phyloP scores from a whole-genome alignment of 1,139 yeast species.

The Scheffersomyces quercinus region DNA sequence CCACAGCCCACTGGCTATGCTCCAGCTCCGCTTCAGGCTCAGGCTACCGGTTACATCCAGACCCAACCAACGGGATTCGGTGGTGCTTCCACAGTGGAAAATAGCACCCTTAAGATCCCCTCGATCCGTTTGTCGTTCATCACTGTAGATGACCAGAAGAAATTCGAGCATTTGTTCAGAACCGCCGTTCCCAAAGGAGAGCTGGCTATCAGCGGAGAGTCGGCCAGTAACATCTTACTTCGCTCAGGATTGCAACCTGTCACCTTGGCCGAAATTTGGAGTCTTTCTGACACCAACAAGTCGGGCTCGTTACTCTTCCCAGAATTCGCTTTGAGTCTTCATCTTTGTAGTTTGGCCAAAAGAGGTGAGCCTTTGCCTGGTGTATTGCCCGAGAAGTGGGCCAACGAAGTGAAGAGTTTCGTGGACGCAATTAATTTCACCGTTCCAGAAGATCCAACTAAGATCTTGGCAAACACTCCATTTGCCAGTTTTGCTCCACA shows the following conservation, averaged over 20 bases:
- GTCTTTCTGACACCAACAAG: slow-evolving; percentile 80
- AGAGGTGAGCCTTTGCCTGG: slow-evolving; percentile 79
- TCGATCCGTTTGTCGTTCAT: slow-evolving; percentile 77
- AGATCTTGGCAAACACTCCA: slow-evolving; percentile 47
- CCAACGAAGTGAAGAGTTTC: slow-evolving; percentile 81
- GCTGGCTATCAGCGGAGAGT: slow-evolving; percentile 71
- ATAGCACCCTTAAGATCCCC: slow-evolving; percentile 54
- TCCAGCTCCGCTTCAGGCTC: slow-evolving; percentile 20
- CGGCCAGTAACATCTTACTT: slow-evolving; percentile 77
- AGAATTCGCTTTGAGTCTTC: slow-evolving; percentile 91
- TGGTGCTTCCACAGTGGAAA: slow-evolving; percentile 27
- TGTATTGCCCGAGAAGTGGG: slow-evolving; percentile 67
- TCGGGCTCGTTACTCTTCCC: slow-evolving; percentile 88
- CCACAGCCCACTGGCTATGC: neutral
- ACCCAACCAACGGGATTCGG: slow-evolving; percentile 41
- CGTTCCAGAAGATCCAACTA: slow-evolving; percentile 60
- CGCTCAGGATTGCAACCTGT: slow-evolving; percentile 78
- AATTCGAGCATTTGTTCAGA: slow-evolving; percentile 80
- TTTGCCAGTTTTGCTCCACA: slow-evolving; percentile 34
- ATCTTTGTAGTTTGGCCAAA: slow-evolving; percentile 75
- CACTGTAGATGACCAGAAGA: slow-evolving; percentile 79
- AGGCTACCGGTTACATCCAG: slow-evolving; percentile 36
- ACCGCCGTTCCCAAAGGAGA: slow-evolving; percentile 78
- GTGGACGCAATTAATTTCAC: slow-evolving; percentile 86
- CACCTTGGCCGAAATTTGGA: slow-evolving; percentile 86